These are phyloP conservation scores for Penicillium verhagenii DNA, from an alignment of 495 filamentous ascomycete species.

Conservation along the genomic window DNA sequence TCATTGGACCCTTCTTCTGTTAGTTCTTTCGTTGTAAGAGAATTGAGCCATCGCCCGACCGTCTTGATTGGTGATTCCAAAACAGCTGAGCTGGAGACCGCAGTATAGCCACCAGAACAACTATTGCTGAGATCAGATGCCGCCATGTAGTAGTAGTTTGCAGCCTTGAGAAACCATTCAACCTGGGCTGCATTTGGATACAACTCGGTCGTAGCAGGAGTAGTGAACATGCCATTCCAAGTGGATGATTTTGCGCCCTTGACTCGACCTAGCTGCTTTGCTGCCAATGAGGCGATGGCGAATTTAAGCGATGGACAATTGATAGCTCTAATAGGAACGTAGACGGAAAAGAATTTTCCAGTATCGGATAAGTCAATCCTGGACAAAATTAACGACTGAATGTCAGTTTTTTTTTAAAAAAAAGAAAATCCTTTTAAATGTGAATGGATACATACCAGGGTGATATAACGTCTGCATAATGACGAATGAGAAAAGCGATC, in stretches of 20 bases:
- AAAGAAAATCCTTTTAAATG: too few species aligned
- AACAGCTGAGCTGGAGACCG: conserved; percentile 35
- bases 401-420: too few species aligned
- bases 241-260: conserved; percentile 30
- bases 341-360: conserved; percentile 37
- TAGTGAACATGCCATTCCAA: conserved; percentile 30
- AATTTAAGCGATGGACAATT: conserved; percentile 33
- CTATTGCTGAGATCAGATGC: conserved; percentile 27
- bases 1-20: conserved; percentile 11
- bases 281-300: conserved; percentile 38
- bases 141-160: conserved; percentile 44
- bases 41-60: conserved; percentile 28
- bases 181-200: conserved; percentile 39
- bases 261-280: conserved; percentile 42
- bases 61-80: conserved; percentile 37
- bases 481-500: conserved; percentile 37
- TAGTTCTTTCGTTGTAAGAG: conserved; percentile 5
- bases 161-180: conserved; percentile 45
- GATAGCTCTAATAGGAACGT: conserved; percentile 40
- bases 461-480: conserved; percentile 36
- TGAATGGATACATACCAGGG: conserved; percentile 33
- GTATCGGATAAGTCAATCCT: conserved; percentile 44
- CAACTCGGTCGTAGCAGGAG: conserved; percentile 34
- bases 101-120: conserved; percentile 33
- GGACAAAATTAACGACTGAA: not conserved